Conservation (phyloP, 139 green algal genomes). For the Chlamydomonas applanata region DNA sequence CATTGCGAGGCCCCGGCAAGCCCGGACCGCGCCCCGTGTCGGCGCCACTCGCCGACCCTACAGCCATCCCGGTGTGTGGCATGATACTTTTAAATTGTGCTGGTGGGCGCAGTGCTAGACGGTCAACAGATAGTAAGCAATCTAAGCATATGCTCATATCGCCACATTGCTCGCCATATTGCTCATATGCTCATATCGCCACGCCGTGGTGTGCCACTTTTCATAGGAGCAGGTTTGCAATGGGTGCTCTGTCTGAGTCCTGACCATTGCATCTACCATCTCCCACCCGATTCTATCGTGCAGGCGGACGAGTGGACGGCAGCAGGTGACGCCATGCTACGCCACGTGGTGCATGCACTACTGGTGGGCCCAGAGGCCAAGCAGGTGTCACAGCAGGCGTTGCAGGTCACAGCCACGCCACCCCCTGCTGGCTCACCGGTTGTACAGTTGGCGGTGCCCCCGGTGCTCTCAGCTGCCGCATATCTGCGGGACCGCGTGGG, state of each 20-base stretch:
- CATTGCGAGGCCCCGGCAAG: slow-evolving; percentile 67
- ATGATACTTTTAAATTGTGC: no score
- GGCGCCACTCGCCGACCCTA: slow-evolving; percentile 78
- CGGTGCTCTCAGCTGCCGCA: slow-evolving; percentile 37
- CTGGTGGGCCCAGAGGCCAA: slow-evolving; percentile 67
- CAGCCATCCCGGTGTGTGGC: slow-evolving; percentile 50
- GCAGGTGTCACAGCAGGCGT: slow-evolving; percentile 46
- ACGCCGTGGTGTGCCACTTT: no score
- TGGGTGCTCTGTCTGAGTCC: no score
- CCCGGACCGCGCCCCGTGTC: slow-evolving; percentile 65
- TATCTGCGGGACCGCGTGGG: slow-evolving; percentile 85
- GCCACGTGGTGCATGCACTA: slow-evolving; percentile 81
- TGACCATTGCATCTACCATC: no score
- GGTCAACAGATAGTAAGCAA: no score
- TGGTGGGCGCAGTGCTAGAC: no score
- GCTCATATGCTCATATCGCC: no score
- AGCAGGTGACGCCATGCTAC: slow-evolving; percentile 51
- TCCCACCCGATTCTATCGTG: no score
- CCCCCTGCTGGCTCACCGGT: neutral
- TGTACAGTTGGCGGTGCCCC: slow-evolving; percentile 20
- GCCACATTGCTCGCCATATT: no score
- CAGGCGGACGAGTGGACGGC: neutral
- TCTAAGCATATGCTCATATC: no score
- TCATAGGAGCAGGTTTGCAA: no score
- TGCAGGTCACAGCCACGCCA: slow-evolving; percentile 33